phyloP scores from a whole-genome alignment of 2,329 filamentous ascomycete genomes.

The Colletotrichum chlorophyti region DNA sequence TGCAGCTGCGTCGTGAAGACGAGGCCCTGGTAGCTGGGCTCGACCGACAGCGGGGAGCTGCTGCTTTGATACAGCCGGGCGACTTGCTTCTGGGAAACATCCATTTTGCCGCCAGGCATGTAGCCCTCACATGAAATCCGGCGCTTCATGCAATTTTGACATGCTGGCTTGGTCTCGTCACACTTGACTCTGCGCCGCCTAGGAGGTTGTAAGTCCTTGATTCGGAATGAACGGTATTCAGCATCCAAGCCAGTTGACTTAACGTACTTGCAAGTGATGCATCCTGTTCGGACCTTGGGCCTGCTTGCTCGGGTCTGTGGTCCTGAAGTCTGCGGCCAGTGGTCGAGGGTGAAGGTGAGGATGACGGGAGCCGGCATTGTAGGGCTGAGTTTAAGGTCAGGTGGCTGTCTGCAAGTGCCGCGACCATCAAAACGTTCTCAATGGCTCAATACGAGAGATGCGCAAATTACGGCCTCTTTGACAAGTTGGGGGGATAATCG shows the following conservation, averaged over 20 bases:
- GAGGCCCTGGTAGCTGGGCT: conserved; percentile 20
- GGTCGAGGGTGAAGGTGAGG: conserved; percentile 19
- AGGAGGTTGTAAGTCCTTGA: neutral
- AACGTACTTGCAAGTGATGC: conserved; percentile 27
- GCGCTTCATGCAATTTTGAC: conserved; percentile 18
- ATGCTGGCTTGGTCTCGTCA: conserved; percentile 20
- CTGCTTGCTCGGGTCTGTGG: conserved; percentile 24
- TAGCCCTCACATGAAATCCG: conserved; percentile 16
- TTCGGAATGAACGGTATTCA: too few relatives aligned
- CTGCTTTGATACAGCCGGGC: neutral
- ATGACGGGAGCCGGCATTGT: conserved; percentile 1
- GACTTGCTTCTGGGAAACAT: neutral
- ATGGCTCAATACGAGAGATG: neutral
- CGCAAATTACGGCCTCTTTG: too few relatives aligned
- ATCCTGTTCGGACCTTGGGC: conserved; percentile 30
- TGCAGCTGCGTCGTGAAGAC: conserved; percentile 20
- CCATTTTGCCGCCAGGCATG: too few relatives aligned
- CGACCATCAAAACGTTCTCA: too few relatives aligned
- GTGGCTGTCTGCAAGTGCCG: too few relatives aligned
- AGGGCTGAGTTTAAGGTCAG: too few relatives aligned
- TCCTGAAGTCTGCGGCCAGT: conserved; percentile 18
- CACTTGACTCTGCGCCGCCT: conserved; percentile 23
- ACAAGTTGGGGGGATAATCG: too few relatives aligned
- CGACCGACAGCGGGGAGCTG: conserved; percentile 1
- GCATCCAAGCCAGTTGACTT: neutral